A percentile compares a stretch with the other conserved stretches of the same genome.
Conservation (phyloP, 2,329 filamentous ascomycete genomes). For the Thielaviopsis punctulata region DNA sequence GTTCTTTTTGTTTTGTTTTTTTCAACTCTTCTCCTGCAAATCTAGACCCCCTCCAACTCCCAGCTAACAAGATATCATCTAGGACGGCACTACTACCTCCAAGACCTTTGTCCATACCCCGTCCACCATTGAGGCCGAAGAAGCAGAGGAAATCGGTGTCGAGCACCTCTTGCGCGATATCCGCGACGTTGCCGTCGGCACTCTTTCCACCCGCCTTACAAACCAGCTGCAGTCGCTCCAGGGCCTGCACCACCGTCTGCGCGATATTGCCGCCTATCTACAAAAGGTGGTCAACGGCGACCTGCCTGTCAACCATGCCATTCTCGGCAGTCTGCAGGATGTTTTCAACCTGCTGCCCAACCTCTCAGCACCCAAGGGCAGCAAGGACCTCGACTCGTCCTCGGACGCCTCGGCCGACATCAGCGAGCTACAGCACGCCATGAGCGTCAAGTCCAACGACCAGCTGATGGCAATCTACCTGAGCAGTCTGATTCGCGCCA, state of each 20-base stretch:
- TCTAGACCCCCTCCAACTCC: conserved; percentile 2
- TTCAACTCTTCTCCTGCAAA: not conserved
- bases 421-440: conserved; percentile 79
- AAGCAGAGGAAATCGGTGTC: conserved; percentile 96
- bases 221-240: conserved; percentile 95
- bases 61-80: conserved; percentile 4
- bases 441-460: conserved; percentile 98
- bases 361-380: conserved; percentile 64
- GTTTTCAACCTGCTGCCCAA: conserved; percentile 98
- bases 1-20: not conserved
- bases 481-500: conserved; percentile 88
- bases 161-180: conserved; percentile 97
- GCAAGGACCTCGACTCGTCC: conserved; percentile 36
- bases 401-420: conserved; percentile 32
- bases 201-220: conserved; percentile 87
- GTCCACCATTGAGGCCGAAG: conserved; percentile 95
- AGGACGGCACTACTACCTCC: conserved; percentile 93
- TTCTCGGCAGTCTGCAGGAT: conserved; percentile 95
- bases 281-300: conserved; percentile 89
- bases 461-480: conserved; percentile 98
- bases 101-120: conserved; percentile 98
- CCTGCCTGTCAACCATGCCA: conserved; percentile 90
- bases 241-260: conserved; percentile 81
- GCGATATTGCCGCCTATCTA: conserved; percentile 88
- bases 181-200: conserved; percentile 91